A percentile compares a stretch with the other conserved stretches of the same genome.
These are phyloP conservation scores for Backusella tuberculispora DNA, from an alignment of 192 early-diverging fungal species.

Conservation along the genomic window DNA sequence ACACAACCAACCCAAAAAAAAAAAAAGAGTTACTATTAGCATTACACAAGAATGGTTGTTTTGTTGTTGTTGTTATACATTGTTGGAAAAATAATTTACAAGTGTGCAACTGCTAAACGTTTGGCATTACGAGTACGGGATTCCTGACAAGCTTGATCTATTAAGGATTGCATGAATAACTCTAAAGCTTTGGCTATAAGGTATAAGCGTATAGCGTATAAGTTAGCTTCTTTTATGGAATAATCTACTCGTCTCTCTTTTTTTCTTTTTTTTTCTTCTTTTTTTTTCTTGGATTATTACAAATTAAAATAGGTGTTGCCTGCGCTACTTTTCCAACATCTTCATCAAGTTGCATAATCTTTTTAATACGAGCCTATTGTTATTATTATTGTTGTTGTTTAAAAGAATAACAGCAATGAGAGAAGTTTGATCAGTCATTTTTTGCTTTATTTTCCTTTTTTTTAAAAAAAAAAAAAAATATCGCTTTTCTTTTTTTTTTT, in stretches of 20 bases:
- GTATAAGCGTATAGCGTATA: not conserved
- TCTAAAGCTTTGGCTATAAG: conserved; percentile 86
- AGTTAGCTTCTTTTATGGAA: too few species aligned
- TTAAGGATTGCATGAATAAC: conserved; percentile 92
- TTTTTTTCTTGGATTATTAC: conserved; percentile 51
- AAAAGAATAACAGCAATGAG: not conserved
- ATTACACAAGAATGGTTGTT: too few species aligned
- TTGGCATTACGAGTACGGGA: conserved; percentile 79
- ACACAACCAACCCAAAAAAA: not conserved
- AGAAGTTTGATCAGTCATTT: not conserved
- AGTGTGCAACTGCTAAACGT: conserved; percentile 82
- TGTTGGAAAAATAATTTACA: conserved; percentile 64
- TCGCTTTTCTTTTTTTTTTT: too few species aligned
- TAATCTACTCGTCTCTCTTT: too few species aligned
- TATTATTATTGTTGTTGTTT: conserved; percentile 9
- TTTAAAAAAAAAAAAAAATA: too few species aligned
- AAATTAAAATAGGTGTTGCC: conserved; percentile 94
- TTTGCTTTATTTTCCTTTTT: too few species aligned
- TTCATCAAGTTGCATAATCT: conserved; percentile 99
- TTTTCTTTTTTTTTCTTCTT: not conserved
- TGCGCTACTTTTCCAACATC: conserved; percentile 99
- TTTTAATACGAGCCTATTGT: conserved; percentile 94
- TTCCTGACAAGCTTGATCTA: conserved; percentile 85
- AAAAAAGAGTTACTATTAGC: too few species aligned
- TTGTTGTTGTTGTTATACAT: too few species aligned